These are phyloP conservation scores for Pinus albicaulis DNA, from an alignment of 75 land plant genomes.

Conservation along the genomic window DNA sequence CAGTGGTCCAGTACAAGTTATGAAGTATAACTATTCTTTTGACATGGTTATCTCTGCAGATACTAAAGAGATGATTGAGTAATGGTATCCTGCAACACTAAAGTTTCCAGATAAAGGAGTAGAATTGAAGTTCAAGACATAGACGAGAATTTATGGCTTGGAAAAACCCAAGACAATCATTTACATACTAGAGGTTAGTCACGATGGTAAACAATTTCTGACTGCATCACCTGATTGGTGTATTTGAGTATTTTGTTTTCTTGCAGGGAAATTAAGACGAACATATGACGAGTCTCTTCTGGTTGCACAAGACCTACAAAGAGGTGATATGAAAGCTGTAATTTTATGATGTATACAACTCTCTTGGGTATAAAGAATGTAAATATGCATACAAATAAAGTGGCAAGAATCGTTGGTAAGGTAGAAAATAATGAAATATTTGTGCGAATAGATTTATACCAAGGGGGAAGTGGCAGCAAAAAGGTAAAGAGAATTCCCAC, in stretches of 20 bases:
- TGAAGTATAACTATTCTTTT: too few relatives aligned
- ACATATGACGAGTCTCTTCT: slow-evolving; percentile 95
- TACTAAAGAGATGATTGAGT: too few relatives aligned
- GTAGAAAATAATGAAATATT: slow-evolving; percentile 98
- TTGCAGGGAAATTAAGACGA: slow-evolving; percentile 84
- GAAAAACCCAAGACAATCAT: too few relatives aligned
- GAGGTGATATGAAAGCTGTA: slow-evolving; percentile 98
- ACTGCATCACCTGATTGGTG: slow-evolving; percentile 92
- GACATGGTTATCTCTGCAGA: too few relatives aligned
- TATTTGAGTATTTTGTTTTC: slow-evolving; percentile 95
- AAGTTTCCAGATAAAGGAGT: too few relatives aligned
- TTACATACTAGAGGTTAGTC: too few relatives aligned
- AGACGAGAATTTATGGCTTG: too few relatives aligned
- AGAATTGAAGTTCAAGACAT: too few relatives aligned
- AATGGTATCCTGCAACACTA: too few relatives aligned
- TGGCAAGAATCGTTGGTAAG: slow-evolving; percentile 94
- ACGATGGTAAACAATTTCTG: slow-evolving; percentile 93
- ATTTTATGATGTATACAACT: slow-evolving; percentile 92
- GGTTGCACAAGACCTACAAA: slow-evolving; percentile 99
- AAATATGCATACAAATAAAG: slow-evolving; percentile 94
- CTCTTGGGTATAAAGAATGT: slow-evolving; percentile 97
- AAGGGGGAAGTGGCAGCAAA: slow-evolving; percentile 89
- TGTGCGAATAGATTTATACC: slow-evolving; percentile 85
- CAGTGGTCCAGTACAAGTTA: too few relatives aligned
- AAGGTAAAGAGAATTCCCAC: slow-evolving; percentile 93